Base-by-base conservation (phyloP, 805 yeast species). In the Hanseniaspora lachancei region DNA sequence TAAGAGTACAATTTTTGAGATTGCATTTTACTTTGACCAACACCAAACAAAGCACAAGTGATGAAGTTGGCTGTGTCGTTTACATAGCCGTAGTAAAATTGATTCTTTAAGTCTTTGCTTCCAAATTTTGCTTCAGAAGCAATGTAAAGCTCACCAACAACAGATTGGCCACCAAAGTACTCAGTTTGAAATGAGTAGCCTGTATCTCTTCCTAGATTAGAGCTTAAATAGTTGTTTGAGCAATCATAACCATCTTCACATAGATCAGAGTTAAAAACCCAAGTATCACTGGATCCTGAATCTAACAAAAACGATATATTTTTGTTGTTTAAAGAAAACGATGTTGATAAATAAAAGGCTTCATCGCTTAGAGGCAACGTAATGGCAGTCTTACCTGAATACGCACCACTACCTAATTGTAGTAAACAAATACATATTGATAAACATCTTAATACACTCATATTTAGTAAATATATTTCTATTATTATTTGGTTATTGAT, bases 271-370 rank as follows among this genome's bases (percentile, higher is more conserved):
- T 43, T 38, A 20, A 60, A 57, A 20, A 65, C 66, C 70, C 70
- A 67, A 29, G 66, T 60, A 46, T 66, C 70, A 3, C 67, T 60
- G 5, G 70, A 66, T 2, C 71, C 71, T 2, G 70, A 66, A 54
- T 68, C 71, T n/a, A 68, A 41, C 43, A 64, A 54, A 32, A 49
- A 49, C 2, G 53, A 18, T 5, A 63, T 59, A 10, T 57, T 54
- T 6, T 61, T 53, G 8, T 48, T 27, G 36, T 48, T 38, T 2
- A 48, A 16, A 12, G 3, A 16, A 16, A 48, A 38, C 0, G 44
- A 38, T 3, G 52, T 48, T 10, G 52, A 39, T 27, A 48, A 48
- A 13, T 48, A 48, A 27, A 48, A 48, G 23, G 10, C n/a, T 39
- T 48, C 44, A 38, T 48, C 52, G 18, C 2, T 38, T 27, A 48